phyloP scores from a whole-genome alignment of 495 filamentous ascomycete species.

The Neurospora terricola region DNA sequence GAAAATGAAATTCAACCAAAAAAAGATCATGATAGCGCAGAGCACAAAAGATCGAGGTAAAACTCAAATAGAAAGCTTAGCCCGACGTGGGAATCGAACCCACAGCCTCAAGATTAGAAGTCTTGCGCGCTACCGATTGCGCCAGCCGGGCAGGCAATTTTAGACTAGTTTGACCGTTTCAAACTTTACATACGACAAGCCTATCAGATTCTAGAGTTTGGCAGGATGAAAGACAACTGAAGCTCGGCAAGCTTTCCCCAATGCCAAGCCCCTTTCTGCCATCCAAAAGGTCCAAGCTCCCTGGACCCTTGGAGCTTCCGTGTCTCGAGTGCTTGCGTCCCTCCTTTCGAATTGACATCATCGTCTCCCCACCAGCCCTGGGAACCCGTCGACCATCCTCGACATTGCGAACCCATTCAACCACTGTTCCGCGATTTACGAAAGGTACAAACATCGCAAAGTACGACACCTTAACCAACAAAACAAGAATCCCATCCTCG shows the following conservation, averaged over 20 bases:
- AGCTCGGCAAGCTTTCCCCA: background rate
- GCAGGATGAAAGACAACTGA: background rate
- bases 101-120: background rate
- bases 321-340: background rate
- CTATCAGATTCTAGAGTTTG: background rate
- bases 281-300: background rate
- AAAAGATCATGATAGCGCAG: background rate
- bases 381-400: background rate
- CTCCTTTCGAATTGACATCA: background rate
- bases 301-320: background rate
- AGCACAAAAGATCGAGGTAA: background rate
- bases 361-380: background rate
- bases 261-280: background rate
- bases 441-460: background rate
- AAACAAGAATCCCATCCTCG: background rate
- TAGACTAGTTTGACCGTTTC: background rate
- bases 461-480: background rate
- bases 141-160: background rate
- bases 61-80: background rate
- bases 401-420: background rate
- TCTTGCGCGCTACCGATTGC: background rate
- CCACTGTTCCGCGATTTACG: background rate
- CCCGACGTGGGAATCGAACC: background rate
- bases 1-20: background rate
- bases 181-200: background rate